Conservation (phyloP, 2,329 filamentous ascomycete genomes). For the Penicillium hordei region DNA sequence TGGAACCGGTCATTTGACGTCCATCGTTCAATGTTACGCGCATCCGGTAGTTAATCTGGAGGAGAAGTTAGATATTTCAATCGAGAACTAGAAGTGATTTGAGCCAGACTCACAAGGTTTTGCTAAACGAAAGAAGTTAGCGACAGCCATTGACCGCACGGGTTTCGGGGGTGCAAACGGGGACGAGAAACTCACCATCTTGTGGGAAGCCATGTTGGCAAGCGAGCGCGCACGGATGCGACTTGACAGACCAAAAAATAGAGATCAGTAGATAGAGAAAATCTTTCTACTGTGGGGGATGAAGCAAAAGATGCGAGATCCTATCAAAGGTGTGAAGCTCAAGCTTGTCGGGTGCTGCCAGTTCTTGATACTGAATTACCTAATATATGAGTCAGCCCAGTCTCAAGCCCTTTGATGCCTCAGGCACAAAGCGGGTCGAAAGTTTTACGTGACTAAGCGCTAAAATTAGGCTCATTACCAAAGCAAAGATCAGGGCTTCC, state of each 20-base stretch:
- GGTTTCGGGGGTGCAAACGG: constrained; percentile 14
- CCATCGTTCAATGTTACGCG: constrained; percentile 92
- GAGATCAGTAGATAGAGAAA: constrained; percentile 26
- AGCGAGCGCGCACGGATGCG: constrained; percentile 47
- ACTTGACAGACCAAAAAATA: constrained; percentile 39
- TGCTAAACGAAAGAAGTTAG: constrained; percentile 47
- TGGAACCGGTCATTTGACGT: constrained; percentile 94
- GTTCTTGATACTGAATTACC: constrained; percentile 10
- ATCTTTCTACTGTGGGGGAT: constrained; percentile 19
- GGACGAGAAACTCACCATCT: constrained; percentile 76
- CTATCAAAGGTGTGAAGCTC: constrained; percentile 18
- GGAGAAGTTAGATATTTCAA: constrained; percentile 48
- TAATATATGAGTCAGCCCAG: constrained; percentile 2
- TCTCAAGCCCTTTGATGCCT: background rate
- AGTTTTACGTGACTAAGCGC: background rate
- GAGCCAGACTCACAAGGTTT: constrained; percentile 59
- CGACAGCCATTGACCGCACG: constrained; percentile 54
- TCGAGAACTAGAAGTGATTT: background rate
- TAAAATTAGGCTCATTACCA: background rate
- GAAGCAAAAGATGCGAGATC: constrained; percentile 21
- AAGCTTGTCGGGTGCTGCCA: constrained; percentile 15
- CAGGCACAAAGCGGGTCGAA: background rate
- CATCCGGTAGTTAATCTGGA: constrained; percentile 98
- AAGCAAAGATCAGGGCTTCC: constrained; percentile 8
- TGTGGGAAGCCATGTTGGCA: constrained; percentile 66